Percentiles rank a stretch among this genome's conserved stretches.
Evolutionary conservation across 2,329 filamentous ascomycete species (phyloP).

Genomic region (Dothideomycetes sp.): DNA sequence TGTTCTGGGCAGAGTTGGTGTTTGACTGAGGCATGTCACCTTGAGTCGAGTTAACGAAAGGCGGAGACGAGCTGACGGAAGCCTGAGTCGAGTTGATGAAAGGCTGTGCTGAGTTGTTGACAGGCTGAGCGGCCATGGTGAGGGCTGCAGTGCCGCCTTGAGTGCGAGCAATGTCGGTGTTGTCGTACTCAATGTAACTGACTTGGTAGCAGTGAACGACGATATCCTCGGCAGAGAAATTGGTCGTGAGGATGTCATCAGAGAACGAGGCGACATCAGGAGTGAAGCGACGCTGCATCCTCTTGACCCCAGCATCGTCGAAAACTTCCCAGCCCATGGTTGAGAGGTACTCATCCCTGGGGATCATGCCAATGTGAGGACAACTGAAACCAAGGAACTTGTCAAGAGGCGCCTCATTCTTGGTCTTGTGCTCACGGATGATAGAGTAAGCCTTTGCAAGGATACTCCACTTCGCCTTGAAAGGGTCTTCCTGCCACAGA

Average conservation of each 20-base stretch:
- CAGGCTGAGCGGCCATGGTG: constrained; percentile 18
- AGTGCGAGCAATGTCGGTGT: constrained; percentile 14
- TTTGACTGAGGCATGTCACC: too few species aligned
- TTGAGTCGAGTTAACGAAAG: too few species aligned
- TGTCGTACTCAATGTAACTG: constrained; percentile 21
- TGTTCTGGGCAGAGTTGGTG: too few species aligned
- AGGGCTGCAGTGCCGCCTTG: constrained; percentile 15
- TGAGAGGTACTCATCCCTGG: constrained; percentile 38
- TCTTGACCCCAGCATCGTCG: constrained; percentile 20
- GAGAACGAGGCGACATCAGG: constrained; percentile 17
- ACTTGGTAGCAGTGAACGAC: constrained; percentile 22
- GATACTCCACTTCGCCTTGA: constrained; percentile 44
- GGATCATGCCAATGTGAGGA: constrained; percentile 39
- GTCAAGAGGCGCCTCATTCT: constrained; percentile 38
- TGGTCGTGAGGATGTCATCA: constrained; percentile 19
- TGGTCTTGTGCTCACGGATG: constrained; percentile 43
- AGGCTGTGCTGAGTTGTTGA: neutral
- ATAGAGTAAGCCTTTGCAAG: constrained; percentile 48
- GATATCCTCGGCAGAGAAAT: constrained; percentile 28
- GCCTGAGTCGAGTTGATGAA: neutral
- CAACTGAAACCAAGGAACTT: constrained; percentile 39
- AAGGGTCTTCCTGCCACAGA: constrained; percentile 43
- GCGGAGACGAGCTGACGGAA: neutral
- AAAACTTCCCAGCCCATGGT: constrained; percentile 39
- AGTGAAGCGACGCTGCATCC: constrained; percentile 17